Base-by-base conservation (phyloP, 345 rosid genomes). In the Laguncularia racemosa region DNA sequence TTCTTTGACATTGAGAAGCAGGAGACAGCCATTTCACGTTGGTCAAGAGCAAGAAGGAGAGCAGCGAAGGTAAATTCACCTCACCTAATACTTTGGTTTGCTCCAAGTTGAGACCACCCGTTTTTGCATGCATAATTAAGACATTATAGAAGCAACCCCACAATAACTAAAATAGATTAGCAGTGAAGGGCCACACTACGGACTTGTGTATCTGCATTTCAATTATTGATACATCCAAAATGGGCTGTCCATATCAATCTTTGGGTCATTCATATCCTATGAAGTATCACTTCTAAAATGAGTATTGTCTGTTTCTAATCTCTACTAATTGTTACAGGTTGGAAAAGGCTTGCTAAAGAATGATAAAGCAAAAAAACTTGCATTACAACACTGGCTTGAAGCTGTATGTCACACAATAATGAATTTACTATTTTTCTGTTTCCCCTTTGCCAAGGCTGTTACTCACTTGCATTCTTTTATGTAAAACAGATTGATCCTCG, bases 331-430 rank as follows among this genome's bases (percentile, higher is more conserved):
- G 63, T 53, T 43, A n/a, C 53, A 75, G 79, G 95, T 93, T 46
- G 99, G 97, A 54, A 95, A 90, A 75, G 99, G 99, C 45, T 81
- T 95, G 60, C 84, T 87, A 5, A 88, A 88, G 89, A 88, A 88
- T 53, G 91, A 78, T 53, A 85, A 76, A 56, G 99, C 96, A 70
- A 89, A 66, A 54, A 87, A 84, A 67, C 85, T 90, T 69, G 85
- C 91, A 63, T 64, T 77, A 56, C 90, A 88, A 63, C 97, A 93
- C 66, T 93, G 97, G 99, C 97, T 93, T 61, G 99, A 90, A 70
- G 99, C 99, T 6, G 99, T 93, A 76, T 75, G 97, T 77, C 48
- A 48, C n/a, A 33, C 15, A 28, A 16, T 60, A 16, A 21, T 50
- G 52, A 13, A 50, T 7, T 46, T 44, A 43, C 18, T 20, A 55